These are phyloP conservation scores for Violaceomyces palustris DNA, from an alignment of 1,284 basidiomycete species.

Conservation along the genomic window DNA sequence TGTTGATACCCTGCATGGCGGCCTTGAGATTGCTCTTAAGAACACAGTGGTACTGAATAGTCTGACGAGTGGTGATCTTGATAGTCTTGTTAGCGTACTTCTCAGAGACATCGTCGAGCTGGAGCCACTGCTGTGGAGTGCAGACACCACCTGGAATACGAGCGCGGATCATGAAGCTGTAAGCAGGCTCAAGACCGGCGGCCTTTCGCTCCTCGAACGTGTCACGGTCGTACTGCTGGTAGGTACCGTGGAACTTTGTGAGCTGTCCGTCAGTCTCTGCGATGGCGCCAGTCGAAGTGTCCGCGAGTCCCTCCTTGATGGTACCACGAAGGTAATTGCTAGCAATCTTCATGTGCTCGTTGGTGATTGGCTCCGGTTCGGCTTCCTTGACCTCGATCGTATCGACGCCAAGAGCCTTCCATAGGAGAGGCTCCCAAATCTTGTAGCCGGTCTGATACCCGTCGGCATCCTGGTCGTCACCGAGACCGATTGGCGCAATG, in stretches of 20 bases:
- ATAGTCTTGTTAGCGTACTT: constrained; percentile 90
- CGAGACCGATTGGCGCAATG: constrained; percentile 62
- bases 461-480: constrained; percentile 96
- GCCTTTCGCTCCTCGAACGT: constrained; percentile 92
- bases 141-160: constrained; percentile 94
- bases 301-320: constrained; percentile 80
- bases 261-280: constrained; percentile 85
- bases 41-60: constrained; percentile 99
- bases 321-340: constrained; percentile 91
- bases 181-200: constrained; percentile 91
- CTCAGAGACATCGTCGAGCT: constrained; percentile 91
- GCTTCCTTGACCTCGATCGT: constrained; percentile 80
- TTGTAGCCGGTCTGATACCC: constrained; percentile 95
- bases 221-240: constrained; percentile 78
- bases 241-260: constrained; percentile 90
- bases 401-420: constrained; percentile 93
- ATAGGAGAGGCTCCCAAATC: constrained; percentile 82
- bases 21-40: constrained; percentile 94
- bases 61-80: constrained; percentile 95
- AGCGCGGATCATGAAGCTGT: constrained; percentile 97
- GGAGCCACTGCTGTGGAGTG: constrained; percentile 83
- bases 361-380: constrained; percentile 94
- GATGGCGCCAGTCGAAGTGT: constrained; percentile 80
- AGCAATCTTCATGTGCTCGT: constrained; percentile 99
- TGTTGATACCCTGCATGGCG: constrained; percentile 94